Percentiles rank a stretch among this genome's conserved stretches.
Evolutionary conservation across 768 basidiomycete genomes (phyloP).

Genomic region (Phylloporus sp.): DNA sequence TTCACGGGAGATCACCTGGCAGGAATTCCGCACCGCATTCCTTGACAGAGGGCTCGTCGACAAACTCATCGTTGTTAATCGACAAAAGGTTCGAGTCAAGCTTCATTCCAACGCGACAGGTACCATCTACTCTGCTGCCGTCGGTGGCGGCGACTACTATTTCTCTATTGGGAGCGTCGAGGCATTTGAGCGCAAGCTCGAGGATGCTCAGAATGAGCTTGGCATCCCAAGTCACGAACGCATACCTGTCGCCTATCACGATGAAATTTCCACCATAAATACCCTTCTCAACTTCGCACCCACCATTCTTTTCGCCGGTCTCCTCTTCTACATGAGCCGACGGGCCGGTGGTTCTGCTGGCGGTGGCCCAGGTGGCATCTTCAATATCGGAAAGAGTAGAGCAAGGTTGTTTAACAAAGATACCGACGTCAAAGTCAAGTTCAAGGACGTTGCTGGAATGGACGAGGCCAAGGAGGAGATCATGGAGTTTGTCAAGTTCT

Average conservation of each 20-base stretch:
- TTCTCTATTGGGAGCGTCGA: constrained; percentile 99
- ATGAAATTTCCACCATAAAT: constrained; percentile 82
- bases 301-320: constrained; percentile 86
- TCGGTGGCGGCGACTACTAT: constrained; percentile 64
- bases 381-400: constrained; percentile 93
- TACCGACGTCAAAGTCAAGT: constrained; percentile 86
- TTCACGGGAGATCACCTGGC: constrained; percentile 96
- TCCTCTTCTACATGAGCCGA: constrained; percentile 82
- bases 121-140: constrained; percentile 62
- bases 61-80: constrained; percentile 87
- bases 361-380: constrained; percentile 81
- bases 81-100: constrained; percentile 84
- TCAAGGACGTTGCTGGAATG: constrained; percentile 98
- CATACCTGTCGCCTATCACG: constrained; percentile 94
- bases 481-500: constrained; percentile 99
- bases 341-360: constrained; percentile 57
- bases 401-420: constrained; percentile 98
- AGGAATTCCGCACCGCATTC: constrained; percentile 96
- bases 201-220: constrained; percentile 89
- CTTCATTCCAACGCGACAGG: constrained; percentile 87
- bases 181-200: constrained; percentile 91
- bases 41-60: constrained; percentile 96
- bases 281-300: constrained; percentile 89
- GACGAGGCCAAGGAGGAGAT: constrained; percentile 99
- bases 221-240: constrained; percentile 89